phyloP scores from a whole-genome alignment of 2,329 filamentous ascomycete species.

The Xylariaceae sp. region DNA sequence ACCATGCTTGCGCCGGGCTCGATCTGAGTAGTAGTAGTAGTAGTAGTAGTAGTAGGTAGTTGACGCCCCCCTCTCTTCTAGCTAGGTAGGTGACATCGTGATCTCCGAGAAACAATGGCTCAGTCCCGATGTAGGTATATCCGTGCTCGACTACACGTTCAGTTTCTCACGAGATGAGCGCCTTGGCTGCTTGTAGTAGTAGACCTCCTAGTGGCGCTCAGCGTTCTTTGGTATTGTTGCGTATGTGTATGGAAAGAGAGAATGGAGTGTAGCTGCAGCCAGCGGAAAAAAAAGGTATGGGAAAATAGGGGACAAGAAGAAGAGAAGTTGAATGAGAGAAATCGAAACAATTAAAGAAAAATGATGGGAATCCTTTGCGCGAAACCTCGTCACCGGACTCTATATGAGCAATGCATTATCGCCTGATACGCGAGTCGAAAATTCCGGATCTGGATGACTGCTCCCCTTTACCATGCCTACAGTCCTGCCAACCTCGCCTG shows the following conservation, averaged over 20 bases:
- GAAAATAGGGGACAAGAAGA: slow-evolving; percentile 3
- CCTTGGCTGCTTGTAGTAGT: slow-evolving; percentile 8
- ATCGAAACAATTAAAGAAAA: slow-evolving; percentile 10
- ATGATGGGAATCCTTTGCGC: slow-evolving; percentile 11
- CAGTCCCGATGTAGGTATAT: slow-evolving; percentile 5
- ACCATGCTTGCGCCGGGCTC: slow-evolving; percentile 8
- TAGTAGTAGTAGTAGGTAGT: neutral
- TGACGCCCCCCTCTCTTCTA: slow-evolving; percentile 3
- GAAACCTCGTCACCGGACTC: slow-evolving; percentile 16
- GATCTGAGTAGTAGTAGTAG: neutral
- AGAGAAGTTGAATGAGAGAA: slow-evolving; percentile 1
- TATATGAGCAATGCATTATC: slow-evolving; percentile 18
- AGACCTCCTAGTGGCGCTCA: slow-evolving; percentile 3
- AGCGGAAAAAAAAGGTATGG: neutral
- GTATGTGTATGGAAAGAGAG: slow-evolving; percentile 8
- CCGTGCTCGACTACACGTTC: slow-evolving; percentile 8
- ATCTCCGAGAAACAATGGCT: slow-evolving; percentile 8
- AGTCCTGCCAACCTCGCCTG: slow-evolving; percentile 10
- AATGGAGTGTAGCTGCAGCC: slow-evolving; percentile 9
- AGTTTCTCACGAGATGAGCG: slow-evolving; percentile 5
- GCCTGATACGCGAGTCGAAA: slow-evolving; percentile 13
- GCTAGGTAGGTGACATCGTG: slow-evolving; percentile 12
- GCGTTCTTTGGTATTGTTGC: slow-evolving; percentile 5
- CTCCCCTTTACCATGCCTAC: slow-evolving; percentile 11
- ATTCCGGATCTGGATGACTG: slow-evolving; percentile 12